These are phyloP conservation scores for Thinopyrum elongatum DNA, from an alignment of 176 grass and related monocot species.

Conservation along the genomic window DNA sequence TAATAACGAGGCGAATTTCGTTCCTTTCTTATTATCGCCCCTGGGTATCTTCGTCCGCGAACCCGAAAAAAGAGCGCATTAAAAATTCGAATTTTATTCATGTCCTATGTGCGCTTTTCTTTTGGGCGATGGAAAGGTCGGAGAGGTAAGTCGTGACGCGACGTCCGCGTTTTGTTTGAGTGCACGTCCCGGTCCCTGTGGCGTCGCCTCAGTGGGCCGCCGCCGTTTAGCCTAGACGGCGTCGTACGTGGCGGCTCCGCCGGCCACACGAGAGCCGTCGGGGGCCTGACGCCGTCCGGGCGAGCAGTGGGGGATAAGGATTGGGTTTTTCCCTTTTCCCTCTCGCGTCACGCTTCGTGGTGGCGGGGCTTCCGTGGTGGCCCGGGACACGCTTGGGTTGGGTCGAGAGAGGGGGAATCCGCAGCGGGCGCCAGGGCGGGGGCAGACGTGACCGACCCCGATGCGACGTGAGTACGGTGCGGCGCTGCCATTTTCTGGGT, in stretches of 20 bases:
- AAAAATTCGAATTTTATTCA: background rate
- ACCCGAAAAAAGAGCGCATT: background rate
- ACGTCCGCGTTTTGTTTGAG: background rate
- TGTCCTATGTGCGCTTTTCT: background rate
- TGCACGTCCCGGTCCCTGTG: background rate
- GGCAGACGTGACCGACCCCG: conserved; percentile 1
- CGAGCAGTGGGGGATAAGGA: conserved; percentile 35
- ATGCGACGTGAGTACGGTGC: background rate
- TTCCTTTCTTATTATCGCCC: background rate
- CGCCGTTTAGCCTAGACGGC: conserved; percentile 16
- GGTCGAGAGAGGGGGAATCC: background rate
- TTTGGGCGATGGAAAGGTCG: conserved; percentile 8
- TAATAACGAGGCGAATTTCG: conserved; percentile 18
- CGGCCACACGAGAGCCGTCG: conserved; percentile 36
- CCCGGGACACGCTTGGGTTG: background rate
- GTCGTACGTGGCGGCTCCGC: background rate
- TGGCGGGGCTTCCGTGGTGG: background rate
- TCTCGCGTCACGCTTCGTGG: background rate
- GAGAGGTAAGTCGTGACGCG: conserved; percentile 24
- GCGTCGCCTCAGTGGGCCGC: background rate
- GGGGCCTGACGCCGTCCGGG: conserved; percentile 27
- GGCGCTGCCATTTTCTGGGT: background rate
- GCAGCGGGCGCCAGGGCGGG: background rate
- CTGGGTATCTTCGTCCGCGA: conserved; percentile 6
- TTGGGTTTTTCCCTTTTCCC: background rate